Conservation (phyloP, 192 early-diverging fungal genomes). For the Coemansia sp. region DNA sequence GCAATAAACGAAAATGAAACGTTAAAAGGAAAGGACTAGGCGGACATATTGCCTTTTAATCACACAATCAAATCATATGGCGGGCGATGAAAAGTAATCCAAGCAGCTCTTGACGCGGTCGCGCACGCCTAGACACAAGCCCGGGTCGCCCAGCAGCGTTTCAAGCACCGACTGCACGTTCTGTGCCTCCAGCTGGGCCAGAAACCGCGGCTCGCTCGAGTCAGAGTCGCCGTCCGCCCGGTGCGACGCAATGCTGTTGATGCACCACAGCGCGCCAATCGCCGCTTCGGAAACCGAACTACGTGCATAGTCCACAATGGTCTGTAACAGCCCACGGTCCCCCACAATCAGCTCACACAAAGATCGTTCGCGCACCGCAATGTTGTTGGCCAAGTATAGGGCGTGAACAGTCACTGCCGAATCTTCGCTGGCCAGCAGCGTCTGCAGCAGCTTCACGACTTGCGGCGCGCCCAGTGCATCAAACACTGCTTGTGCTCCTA, state of each 20-base stretch:
- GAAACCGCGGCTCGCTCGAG: slow-evolving; percentile 2
- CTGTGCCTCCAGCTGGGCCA: slow-evolving; percentile 14
- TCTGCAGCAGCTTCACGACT: slow-evolving; percentile 22
- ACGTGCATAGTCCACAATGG: slow-evolving; percentile 13
- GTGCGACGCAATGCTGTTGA: slow-evolving; percentile 43
- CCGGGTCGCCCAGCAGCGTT: slow-evolving; percentile 17
- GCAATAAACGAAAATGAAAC: background rate
- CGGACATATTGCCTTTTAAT: background rate
- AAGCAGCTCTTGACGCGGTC: slow-evolving; percentile 49
- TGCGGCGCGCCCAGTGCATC: slow-evolving; percentile 17
- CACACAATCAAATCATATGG: background rate
- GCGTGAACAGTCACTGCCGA: slow-evolving; percentile 25
- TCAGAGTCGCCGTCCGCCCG: slow-evolving; percentile 1
- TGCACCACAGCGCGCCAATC: slow-evolving; percentile 48
- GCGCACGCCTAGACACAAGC: slow-evolving; percentile 30
- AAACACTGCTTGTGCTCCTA: slow-evolving; percentile 24
- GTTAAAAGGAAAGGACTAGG: no score
- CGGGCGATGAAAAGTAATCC: slow-evolving; percentile 14
- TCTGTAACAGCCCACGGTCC: slow-evolving; percentile 20
- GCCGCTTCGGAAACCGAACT: slow-evolving; percentile 26
- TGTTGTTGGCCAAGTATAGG: slow-evolving; percentile 47
- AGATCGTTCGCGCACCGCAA: slow-evolving; percentile 23
- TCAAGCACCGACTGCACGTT: slow-evolving; percentile 21
- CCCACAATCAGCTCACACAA: slow-evolving; percentile 23
- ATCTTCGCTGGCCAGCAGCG: slow-evolving; percentile 12